Evolutionary conservation across 1,284 basidiomycete genomes (phyloP).

Genomic region (Phylloboletellus chloephorus): DNA sequence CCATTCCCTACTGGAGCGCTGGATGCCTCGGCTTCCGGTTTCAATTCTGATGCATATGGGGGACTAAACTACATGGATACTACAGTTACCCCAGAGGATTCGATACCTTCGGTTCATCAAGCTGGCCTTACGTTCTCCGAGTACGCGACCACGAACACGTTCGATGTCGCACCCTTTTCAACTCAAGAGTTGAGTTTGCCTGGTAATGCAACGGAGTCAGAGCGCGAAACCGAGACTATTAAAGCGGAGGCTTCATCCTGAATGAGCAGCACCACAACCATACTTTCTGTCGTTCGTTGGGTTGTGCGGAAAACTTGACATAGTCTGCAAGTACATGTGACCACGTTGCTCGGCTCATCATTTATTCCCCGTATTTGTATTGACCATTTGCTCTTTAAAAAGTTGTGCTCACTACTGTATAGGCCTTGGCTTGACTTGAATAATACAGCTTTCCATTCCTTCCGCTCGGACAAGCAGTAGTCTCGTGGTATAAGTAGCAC

Average conservation of each 20-base stretch:
- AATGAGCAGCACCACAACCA: slow-evolving; percentile 19
- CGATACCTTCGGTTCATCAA: slow-evolving; percentile 48
- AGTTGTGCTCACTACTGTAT: slow-evolving; percentile 32
- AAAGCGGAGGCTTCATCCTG: slow-evolving; percentile 41
- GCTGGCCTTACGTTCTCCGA: slow-evolving; percentile 61
- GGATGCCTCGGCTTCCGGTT: slow-evolving; percentile 54
- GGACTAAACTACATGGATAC: slow-evolving; percentile 72
- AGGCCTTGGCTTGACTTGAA: slow-evolving; percentile 23
- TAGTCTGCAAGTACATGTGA: slow-evolving; percentile 33
- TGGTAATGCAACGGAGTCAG: slow-evolving; percentile 49
- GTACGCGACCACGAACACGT: slow-evolving; percentile 55
- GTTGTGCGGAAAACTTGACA: slow-evolving; percentile 31
- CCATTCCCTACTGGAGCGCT: slow-evolving; percentile 57
- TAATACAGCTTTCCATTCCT: slow-evolving; percentile 27
- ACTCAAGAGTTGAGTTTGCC: slow-evolving; percentile 61
- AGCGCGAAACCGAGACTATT: slow-evolving; percentile 42
- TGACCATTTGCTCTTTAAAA: slow-evolving; percentile 26
- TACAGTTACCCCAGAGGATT: slow-evolving; percentile 54
- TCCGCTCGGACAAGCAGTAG: slow-evolving; percentile 9
- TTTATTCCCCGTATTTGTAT: slow-evolving; percentile 36
- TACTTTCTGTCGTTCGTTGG: slow-evolving; percentile 23
- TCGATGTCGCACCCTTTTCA: slow-evolving; percentile 61
- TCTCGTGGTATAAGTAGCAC: slow-evolving; percentile 17
- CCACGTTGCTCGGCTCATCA: slow-evolving; percentile 27
- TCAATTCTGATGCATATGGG: slow-evolving; percentile 62